A percentile compares a stretch with the other conserved stretches of the same genome.
Conservation (phyloP, 352 stramenopile genomes). For the Phytophthora lateralis region DNA sequence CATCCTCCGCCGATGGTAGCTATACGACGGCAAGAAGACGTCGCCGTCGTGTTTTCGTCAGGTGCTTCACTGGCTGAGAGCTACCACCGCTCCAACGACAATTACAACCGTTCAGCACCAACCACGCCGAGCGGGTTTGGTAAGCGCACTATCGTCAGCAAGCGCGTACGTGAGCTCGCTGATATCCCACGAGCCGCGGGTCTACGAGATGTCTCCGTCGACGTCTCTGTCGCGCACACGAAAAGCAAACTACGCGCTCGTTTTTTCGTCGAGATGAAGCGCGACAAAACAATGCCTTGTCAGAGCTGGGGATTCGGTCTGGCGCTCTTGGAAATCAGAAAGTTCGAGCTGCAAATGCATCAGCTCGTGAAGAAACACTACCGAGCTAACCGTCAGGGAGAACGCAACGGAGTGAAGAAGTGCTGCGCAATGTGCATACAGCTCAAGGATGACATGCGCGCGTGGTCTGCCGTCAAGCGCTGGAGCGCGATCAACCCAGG, state of each 20-base stretch:
- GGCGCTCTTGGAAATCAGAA: conserved; percentile 45
- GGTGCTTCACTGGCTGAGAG: conserved; percentile 22
- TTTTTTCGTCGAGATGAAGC: conserved; percentile 65
- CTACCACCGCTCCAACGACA: conserved; percentile 23
- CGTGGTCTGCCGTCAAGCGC: conserved; percentile 43
- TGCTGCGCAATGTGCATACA: conserved; percentile 52
- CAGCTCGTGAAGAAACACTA: conserved; percentile 46
- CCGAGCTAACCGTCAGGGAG: conserved; percentile 18
- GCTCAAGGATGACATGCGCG: conserved; percentile 44
- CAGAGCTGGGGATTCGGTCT: conserved; percentile 47
- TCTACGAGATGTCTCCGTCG: conserved; percentile 50
- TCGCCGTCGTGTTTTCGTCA: conserved; percentile 20
- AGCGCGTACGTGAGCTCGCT: conserved; percentile 47
- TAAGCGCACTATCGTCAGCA: conserved; percentile 18
- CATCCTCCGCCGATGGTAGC: conserved; percentile 17
- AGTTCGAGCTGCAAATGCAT: conserved; percentile 43
- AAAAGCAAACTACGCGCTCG: conserved; percentile 43
- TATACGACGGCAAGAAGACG: conserved; percentile 24
- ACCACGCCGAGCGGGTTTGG: conserved; percentile 14
- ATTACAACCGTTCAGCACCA: conserved; percentile 20
- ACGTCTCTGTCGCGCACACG: conserved; percentile 58
- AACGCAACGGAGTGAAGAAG: conserved; percentile 31
- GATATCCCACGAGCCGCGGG: conserved; percentile 66
- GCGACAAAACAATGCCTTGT: conserved; percentile 22
- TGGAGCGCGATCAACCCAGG: conserved; percentile 52